Conservation (phyloP, 768 basidiomycete species). For the Phlebiopsis flavidoalba region DNA sequence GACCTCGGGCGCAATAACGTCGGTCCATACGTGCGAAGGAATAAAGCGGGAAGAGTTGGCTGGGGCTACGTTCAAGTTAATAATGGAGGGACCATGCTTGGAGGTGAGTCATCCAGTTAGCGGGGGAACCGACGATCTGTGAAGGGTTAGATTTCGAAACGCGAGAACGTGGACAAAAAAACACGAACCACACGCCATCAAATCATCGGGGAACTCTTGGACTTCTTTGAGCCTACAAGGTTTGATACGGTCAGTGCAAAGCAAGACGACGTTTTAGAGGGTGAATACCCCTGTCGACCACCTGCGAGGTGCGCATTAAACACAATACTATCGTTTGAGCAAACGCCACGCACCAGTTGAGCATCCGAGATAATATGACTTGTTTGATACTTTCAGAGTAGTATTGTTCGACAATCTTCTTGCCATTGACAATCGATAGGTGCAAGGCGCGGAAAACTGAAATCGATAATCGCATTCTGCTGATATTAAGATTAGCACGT, state of each 20-base stretch:
- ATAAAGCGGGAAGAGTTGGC: conserved; percentile 22
- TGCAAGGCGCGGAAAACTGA: conserved; percentile 15
- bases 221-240: neutral
- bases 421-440: conserved; percentile 9
- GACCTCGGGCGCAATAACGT: conserved; percentile 25
- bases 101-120: conserved; percentile 21
- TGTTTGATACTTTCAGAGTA: conserved; percentile 7
- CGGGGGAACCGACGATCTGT: conserved; percentile 28
- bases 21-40: conserved; percentile 18
- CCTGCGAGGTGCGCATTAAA: neutral
- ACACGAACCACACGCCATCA: neutral
- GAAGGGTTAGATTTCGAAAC: neutral
- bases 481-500: neutral
- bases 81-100: conserved; percentile 20
- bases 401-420: conserved; percentile 14
- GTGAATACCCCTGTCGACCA: neutral
- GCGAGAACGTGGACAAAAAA: neutral
- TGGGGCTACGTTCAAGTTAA: conserved; percentile 19
- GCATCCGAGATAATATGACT: conserved; percentile 20
- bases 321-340: neutral
- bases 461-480: conserved; percentile 15
- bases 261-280: neutral
- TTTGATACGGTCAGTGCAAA: neutral
- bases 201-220: neutral
- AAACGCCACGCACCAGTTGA: conserved; percentile 11